Conservation (phyloP, 2,329 filamentous ascomycete genomes). For the Plenodomus tracheiphilus region DNA sequence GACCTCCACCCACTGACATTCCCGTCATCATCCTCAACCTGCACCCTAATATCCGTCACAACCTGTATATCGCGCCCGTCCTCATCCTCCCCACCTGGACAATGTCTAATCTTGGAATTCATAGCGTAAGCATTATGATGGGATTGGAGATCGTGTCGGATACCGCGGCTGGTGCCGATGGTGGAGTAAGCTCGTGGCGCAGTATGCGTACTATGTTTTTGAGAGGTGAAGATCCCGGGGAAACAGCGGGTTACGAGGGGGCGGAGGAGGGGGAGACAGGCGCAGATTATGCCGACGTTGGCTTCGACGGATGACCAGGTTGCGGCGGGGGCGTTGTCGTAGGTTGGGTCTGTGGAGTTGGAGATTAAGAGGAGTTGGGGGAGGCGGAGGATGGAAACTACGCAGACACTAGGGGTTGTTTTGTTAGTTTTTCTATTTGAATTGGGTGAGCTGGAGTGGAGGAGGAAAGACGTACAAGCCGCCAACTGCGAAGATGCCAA, state of each 20-base stretch:
- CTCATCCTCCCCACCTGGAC: neutral
- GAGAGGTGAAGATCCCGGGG: conserved; percentile 25
- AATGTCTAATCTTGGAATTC: neutral
- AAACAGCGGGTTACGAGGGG: conserved; percentile 30
- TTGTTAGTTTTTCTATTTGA: conserved; percentile 3
- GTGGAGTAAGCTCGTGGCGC: conserved; percentile 2
- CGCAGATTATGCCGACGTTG: conserved; percentile 42
- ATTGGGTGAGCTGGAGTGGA: neutral
- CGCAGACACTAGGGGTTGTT: conserved; percentile 31
- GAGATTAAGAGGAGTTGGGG: conserved; percentile 38
- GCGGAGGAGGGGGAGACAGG: conserved; percentile 35
- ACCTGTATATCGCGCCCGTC: conserved; percentile 26
- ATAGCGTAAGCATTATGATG: neutral
- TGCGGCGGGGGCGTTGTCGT: conserved; percentile 38
- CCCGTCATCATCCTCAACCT: conserved; percentile 18
- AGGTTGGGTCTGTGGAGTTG: conserved; percentile 33
- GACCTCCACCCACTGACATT: neutral
- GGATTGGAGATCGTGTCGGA: neutral
- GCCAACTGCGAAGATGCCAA: conserved; percentile 45
- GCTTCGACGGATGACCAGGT: conserved; percentile 36
- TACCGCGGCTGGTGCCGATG: neutral
- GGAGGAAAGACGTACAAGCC: conserved; percentile 44
- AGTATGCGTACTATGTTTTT: conserved; percentile 12
- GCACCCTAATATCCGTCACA: conserved; percentile 25
- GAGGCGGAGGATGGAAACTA: conserved; percentile 41